Conservation (phyloP, 2,329 filamentous ascomycete species). For the Verticillium dahliae region DNA sequence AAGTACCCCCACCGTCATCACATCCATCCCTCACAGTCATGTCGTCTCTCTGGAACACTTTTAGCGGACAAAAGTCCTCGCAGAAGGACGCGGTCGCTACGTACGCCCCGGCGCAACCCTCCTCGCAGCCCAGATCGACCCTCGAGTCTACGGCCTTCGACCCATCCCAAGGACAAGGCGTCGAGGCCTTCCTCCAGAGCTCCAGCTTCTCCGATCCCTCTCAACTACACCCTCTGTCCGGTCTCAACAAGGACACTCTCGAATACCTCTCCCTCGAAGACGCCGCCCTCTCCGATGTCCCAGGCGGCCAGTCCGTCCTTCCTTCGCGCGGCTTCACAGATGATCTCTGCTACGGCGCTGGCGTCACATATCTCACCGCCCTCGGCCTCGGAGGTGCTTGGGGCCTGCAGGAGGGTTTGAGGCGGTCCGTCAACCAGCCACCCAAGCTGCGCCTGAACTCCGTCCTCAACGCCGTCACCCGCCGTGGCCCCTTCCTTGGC, state of each 20-base stretch:
- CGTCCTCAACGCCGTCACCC: conserved; percentile 87
- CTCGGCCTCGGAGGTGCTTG: conserved; percentile 81
- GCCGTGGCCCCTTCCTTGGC: conserved; percentile 88
- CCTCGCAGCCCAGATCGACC: conserved; percentile 39
- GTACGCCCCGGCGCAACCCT: conserved; percentile 21
- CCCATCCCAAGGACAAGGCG: conserved; percentile 67
- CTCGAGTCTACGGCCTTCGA: conserved; percentile 58
- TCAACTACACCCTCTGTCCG: conserved; percentile 85
- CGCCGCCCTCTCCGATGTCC: conserved; percentile 76
- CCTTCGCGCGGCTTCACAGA: conserved; percentile 97
- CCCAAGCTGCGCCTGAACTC: conserved; percentile 92
- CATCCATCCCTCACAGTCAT: conserved; percentile 23
- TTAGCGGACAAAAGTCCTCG: conserved; percentile 52
- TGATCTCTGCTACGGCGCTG: conserved; percentile 95
- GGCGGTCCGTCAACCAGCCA: conserved; percentile 67
- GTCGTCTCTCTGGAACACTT: conserved; percentile 55
- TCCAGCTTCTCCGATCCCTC: conserved; percentile 78
- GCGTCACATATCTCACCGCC: conserved; percentile 86
- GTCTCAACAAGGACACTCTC: conserved; percentile 84
- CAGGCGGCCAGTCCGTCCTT: conserved; percentile 78
- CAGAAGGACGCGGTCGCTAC: conserved; percentile 22
- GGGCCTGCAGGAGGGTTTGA: conserved; percentile 86
- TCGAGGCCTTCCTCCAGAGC: conserved; percentile 76
- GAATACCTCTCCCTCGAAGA: conserved; percentile 96
- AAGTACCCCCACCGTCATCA: not conserved